A percentile compares a stretch with the other conserved stretches of the same genome.
phyloP scores from a whole-genome alignment of 2,329 filamentous ascomycete genomes.

The Sporothrix brunneoviolacea region DNA sequence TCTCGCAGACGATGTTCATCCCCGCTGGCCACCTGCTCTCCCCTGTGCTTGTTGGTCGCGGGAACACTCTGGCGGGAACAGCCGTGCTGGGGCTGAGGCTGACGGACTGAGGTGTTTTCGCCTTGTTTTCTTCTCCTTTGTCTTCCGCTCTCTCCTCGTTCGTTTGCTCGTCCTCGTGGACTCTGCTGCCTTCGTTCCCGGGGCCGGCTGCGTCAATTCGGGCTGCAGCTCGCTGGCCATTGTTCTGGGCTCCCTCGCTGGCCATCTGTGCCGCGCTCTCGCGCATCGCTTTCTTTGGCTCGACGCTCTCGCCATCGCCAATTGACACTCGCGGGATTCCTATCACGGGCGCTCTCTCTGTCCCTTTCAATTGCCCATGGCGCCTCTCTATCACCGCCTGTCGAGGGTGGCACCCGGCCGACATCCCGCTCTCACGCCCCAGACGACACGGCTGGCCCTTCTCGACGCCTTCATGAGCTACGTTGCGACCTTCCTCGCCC shows the following conservation, averaged over 20 bases:
- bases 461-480: conserved; percentile 20
- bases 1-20: background rate
- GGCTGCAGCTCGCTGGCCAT: no score
- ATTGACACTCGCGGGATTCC: background rate
- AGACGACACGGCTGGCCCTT: conserved; percentile 9
- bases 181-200: background rate
- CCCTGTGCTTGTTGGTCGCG: conserved; percentile 1
- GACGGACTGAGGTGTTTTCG: conserved; percentile 1
- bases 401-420: background rate
- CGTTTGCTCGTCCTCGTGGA: background rate
- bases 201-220: background rate
- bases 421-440: background rate
- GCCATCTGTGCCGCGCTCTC: no score
- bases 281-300: background rate
- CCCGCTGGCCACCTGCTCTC: background rate
- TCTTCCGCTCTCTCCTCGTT: background rate
- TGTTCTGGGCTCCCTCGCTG: no score
- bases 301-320: background rate
- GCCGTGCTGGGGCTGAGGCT: conserved; percentile 5
- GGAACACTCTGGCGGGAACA: conserved; percentile 12
- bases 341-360: background rate
- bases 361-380: background rate
- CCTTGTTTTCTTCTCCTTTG: background rate
- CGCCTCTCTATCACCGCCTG: background rate
- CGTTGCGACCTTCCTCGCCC: conserved; percentile 16